Conservation (phyloP, 164 flowering plant species). For the Pachysandra terminalis region DNA sequence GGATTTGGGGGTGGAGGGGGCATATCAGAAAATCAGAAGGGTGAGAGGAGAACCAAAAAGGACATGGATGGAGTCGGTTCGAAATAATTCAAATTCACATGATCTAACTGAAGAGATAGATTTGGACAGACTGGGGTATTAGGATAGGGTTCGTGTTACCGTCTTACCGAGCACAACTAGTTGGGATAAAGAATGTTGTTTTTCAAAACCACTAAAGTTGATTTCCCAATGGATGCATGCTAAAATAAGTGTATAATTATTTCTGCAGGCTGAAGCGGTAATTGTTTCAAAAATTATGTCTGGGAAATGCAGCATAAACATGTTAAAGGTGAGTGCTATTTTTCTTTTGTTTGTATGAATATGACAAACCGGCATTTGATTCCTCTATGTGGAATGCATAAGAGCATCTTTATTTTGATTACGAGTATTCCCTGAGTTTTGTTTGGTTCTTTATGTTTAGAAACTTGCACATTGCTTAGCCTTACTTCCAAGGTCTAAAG, state of each 20-base stretch:
- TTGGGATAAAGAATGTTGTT: too few species aligned
- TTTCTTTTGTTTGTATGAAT: neutral
- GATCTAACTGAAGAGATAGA: too few species aligned
- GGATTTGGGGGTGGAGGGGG: too few species aligned
- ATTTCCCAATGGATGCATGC: neutral
- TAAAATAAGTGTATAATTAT: constrained; percentile 3
- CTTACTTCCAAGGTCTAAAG: constrained; percentile 71
- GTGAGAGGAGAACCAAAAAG: too few species aligned
- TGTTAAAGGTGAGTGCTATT: constrained; percentile 47
- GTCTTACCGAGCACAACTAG: too few species aligned
- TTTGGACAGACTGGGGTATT: too few species aligned
- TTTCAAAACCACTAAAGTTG: neutral
- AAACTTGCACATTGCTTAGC: constrained; percentile 66
- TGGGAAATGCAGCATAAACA: constrained; percentile 41
- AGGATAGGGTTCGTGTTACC: too few species aligned
- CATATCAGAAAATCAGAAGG: too few species aligned
- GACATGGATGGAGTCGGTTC: too few species aligned
- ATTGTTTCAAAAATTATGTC: constrained; percentile 59
- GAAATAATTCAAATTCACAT: too few species aligned
- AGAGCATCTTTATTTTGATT: neutral
- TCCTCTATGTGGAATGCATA: neutral
- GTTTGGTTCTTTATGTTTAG: constrained; percentile 38
- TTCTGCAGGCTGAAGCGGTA: constrained; percentile 64
- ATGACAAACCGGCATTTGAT: neutral
- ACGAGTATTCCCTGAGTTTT: neutral